phyloP scores from a whole-genome alignment of 2,329 filamentous ascomycete genomes.

The Clarireedia hainanense region DNA sequence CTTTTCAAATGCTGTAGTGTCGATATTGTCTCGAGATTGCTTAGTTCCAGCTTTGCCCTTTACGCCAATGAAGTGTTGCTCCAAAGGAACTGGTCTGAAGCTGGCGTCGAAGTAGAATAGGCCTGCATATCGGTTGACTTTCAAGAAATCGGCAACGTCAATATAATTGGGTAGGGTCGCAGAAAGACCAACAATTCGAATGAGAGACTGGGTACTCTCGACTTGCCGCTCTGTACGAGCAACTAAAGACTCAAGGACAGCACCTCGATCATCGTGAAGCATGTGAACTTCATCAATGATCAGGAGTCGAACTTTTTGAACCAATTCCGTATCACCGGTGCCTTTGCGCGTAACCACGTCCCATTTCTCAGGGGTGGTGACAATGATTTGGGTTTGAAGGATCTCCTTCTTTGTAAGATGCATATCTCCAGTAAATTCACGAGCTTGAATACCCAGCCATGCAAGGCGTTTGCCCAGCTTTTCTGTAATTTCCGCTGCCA shows the following conservation, averaged over 20 bases:
- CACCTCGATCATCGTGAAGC: conserved; percentile 95
- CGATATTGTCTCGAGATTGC: conserved; percentile 80
- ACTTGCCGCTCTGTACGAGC: conserved; percentile 93
- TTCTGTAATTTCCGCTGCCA: conserved; percentile 92
- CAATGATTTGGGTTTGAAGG: conserved; percentile 91
- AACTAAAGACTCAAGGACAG: conserved; percentile 91
- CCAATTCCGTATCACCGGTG: conserved; percentile 92
- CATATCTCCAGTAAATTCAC: conserved; percentile 97
- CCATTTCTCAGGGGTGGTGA: conserved; percentile 99
- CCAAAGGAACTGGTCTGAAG: conserved; percentile 89
- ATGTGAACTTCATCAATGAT: conserved; percentile 99
- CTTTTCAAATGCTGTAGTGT: conserved; percentile 84
- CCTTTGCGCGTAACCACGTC: conserved; percentile 96
- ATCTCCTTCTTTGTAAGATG: conserved; percentile 96
- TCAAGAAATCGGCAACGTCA: conserved; percentile 93
- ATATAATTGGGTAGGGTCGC: conserved; percentile 94
- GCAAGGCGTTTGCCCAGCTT: conserved; percentile 87
- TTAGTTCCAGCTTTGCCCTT: conserved; percentile 82
- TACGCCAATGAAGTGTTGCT: conserved; percentile 95
- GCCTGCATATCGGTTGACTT: conserved; percentile 86
- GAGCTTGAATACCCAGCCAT: conserved; percentile 87
- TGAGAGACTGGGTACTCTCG: conserved; percentile 94
- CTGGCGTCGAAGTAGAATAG: conserved; percentile 96
- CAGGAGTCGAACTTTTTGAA: conserved; percentile 90
- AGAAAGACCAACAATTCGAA: conserved; percentile 90